Conservation (phyloP, 306 rosid genomes). For the Trichosanthes truncata region DNA sequence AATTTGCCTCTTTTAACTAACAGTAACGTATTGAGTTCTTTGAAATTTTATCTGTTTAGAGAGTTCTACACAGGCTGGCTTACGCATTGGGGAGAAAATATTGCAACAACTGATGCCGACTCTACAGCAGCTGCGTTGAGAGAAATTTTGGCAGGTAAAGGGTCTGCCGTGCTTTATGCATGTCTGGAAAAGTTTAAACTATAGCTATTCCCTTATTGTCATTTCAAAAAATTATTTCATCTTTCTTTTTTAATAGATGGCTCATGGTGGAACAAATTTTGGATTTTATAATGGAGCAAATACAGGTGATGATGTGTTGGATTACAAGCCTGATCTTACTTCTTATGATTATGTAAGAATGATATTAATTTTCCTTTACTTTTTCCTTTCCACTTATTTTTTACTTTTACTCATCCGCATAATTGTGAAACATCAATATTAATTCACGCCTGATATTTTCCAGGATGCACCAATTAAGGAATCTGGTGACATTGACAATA, state of each 20-base stretch:
- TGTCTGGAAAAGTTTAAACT: constrained; percentile 11
- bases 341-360: constrained; percentile 83
- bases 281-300: constrained; percentile 92
- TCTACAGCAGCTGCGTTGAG: constrained; percentile 62
- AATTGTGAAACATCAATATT: neutral
- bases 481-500: constrained; percentile 72
- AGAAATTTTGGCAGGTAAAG: constrained; percentile 63
- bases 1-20: constrained; percentile 13
- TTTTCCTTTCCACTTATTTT: neutral
- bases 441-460: constrained; percentile 10
- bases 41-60: constrained; percentile 37
- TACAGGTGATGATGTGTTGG: constrained; percentile 47
- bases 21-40: constrained; percentile 15
- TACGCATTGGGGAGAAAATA: constrained; percentile 89
- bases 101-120: constrained; percentile 59
- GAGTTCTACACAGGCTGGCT: constrained; percentile 98
- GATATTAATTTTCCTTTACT: neutral
- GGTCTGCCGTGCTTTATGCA: constrained; percentile 86
- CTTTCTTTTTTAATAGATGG: constrained; percentile 54
- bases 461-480: constrained; percentile 97
- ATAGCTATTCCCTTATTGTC: constrained; percentile 9
- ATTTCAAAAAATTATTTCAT: constrained; percentile 15
- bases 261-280: constrained; percentile 91
- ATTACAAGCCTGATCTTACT: constrained; percentile 81
- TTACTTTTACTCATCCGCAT: neutral